Conservation (phyloP, 2,329 filamentous ascomycete genomes). For the Neonectria neomacrospora region DNA sequence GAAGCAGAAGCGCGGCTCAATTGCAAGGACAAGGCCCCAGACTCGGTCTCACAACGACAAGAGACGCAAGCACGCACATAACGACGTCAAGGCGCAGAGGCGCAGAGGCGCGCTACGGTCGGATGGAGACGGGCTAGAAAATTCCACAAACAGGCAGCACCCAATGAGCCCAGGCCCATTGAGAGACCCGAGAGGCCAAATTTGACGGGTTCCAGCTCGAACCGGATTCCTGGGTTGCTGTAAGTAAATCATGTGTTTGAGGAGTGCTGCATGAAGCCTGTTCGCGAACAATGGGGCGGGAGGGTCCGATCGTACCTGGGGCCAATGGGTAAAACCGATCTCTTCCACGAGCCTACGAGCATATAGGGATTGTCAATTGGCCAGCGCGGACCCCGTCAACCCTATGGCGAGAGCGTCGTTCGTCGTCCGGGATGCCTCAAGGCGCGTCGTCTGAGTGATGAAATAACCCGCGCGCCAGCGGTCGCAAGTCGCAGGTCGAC, state of each 20-base stretch:
- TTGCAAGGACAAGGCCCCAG: slow-evolving; percentile 23
- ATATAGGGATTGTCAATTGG: slow-evolving; percentile 32
- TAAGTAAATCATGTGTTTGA: slow-evolving; percentile 48
- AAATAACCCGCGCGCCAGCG: slow-evolving; percentile 20
- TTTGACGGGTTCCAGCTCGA: slow-evolving; percentile 35
- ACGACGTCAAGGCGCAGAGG: slow-evolving; percentile 29
- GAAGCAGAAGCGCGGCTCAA: slow-evolving; percentile 27
- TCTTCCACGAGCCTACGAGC: slow-evolving; percentile 33
- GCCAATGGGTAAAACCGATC: slow-evolving; percentile 39
- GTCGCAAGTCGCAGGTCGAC: slow-evolving; percentile 5
- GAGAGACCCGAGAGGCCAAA: slow-evolving; percentile 29
- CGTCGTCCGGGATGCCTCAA: slow-evolving; percentile 13
- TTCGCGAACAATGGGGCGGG: slow-evolving; percentile 36
- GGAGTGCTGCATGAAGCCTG: slow-evolving; percentile 42
- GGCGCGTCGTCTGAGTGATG: slow-evolving; percentile 23
- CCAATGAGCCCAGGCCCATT: slow-evolving; percentile 34
- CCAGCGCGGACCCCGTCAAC: slow-evolving; percentile 16
- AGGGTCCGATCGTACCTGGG: slow-evolving; percentile 42
- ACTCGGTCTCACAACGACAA: slow-evolving; percentile 19
- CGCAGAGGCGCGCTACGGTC: slow-evolving; percentile 30
- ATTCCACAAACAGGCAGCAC: slow-evolving; percentile 25
- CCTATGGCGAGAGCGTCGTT: slow-evolving; percentile 17
- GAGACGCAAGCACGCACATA: slow-evolving; percentile 5
- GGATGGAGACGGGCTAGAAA: slow-evolving; percentile 33
- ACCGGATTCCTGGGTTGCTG: slow-evolving; percentile 43